Conservation (phyloP, 441 rosid species). For the Macaranga tanarius region DNA sequence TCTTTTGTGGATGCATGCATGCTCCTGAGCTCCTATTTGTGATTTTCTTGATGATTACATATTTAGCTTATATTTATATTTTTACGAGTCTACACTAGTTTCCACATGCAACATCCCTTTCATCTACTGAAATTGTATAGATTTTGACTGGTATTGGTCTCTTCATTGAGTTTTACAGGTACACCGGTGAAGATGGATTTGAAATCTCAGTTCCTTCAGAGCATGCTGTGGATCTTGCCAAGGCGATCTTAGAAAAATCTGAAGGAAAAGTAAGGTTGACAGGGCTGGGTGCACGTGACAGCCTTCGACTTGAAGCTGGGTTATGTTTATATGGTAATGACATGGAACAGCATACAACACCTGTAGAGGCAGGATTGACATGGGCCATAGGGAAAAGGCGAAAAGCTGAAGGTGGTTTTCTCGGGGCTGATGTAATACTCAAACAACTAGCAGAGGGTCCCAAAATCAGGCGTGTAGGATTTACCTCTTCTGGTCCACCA, state of each 20-base stretch:
- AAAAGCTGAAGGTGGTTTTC: constrained; percentile 90
- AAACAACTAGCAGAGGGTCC: constrained; percentile 88
- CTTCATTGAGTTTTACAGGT: constrained; percentile 43
- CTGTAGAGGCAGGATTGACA: constrained; percentile 90
- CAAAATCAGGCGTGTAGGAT: constrained; percentile 75
- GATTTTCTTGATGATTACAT: background rate
- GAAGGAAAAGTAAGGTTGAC: constrained; percentile 89
- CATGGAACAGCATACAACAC: constrained; percentile 88
- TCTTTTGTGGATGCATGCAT: background rate
- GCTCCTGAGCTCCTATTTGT: background rate
- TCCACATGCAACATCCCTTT: background rate
- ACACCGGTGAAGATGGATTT: constrained; percentile 97
- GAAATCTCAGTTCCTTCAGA: constrained; percentile 96
- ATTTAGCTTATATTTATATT: background rate
- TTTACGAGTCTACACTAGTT: background rate
- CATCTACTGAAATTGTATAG: background rate
- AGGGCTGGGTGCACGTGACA: constrained; percentile 93
- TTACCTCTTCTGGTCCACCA: constrained; percentile 81
- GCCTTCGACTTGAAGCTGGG: constrained; percentile 94
- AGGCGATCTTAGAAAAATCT: constrained; percentile 87
- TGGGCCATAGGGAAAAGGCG: constrained; percentile 98
- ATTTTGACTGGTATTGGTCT: constrained; percentile 9
- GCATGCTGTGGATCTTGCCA: constrained; percentile 77
- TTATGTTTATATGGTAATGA: constrained; percentile 89
- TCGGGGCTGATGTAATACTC: constrained; percentile 83